Conservation (phyloP, 148 eudicot species). For the Nepenthes mirabilis region DNA sequence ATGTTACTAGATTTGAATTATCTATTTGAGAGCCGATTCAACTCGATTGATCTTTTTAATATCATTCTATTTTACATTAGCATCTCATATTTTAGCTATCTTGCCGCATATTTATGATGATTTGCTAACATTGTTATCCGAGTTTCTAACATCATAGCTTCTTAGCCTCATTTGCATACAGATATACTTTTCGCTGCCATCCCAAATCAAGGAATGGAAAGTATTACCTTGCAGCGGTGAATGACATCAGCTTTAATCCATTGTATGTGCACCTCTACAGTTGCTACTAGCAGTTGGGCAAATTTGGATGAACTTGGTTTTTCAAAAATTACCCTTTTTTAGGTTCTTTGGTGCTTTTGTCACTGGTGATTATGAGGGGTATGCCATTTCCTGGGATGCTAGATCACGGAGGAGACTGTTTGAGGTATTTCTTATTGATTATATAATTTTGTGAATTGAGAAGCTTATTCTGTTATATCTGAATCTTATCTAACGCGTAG, state of each 20-base stretch:
- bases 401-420: conserved; percentile 43
- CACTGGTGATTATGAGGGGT: conserved; percentile 78
- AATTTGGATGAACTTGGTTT: background rate
- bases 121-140: too few species aligned
- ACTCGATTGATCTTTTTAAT: too few species aligned
- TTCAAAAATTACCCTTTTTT: conserved; percentile 1
- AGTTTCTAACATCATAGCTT: background rate
- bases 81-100: too few species aligned
- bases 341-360: conserved; percentile 51
- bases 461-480: background rate
- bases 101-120: too few species aligned
- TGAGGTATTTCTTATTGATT: conserved; percentile 35
- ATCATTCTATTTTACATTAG: too few species aligned
- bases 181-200: conserved; percentile 74
- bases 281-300: background rate
- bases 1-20: too few species aligned
- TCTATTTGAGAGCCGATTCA: too few species aligned
- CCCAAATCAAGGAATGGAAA: conserved; percentile 57
- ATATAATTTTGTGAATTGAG: background rate
- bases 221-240: conserved; percentile 53
- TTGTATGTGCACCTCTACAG: conserved; percentile 32
- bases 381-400: conserved; percentile 72
- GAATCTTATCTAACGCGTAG: background rate
- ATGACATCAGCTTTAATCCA: conserved; percentile 71
- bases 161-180: conserved; percentile 11